phyloP scores from a whole-genome alignment of 164 flowering plant genomes.

The Vitis labrusca region DNA sequence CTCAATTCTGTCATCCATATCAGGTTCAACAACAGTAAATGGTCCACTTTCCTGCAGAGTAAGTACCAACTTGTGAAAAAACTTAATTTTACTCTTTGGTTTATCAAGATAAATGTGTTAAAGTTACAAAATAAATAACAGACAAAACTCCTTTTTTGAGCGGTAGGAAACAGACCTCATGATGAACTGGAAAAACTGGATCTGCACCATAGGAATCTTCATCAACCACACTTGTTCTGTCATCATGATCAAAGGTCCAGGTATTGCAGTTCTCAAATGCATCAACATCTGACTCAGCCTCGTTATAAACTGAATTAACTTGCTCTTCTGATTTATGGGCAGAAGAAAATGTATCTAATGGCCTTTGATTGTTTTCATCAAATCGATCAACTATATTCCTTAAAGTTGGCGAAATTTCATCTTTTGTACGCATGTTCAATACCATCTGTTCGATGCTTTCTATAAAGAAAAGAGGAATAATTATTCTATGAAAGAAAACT shows the following conservation, averaged over 20 bases:
- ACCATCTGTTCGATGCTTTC: conserved; percentile 79
- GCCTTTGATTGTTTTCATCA: conserved; percentile 68
- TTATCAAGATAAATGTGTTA: neutral
- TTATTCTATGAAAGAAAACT: neutral
- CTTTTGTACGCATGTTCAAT: conserved; percentile 37
- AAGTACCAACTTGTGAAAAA: neutral
- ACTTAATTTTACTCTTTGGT: neutral
- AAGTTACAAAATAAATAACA: neutral
- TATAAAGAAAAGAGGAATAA: conserved; percentile 24
- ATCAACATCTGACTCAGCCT: conserved; percentile 26
- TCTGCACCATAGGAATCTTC: conserved; percentile 38
- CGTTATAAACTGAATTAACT: conserved; percentile 24
- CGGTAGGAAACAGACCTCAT: conserved; percentile 39
- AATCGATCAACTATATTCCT: conserved; percentile 55
- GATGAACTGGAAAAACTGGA: conserved; percentile 36
- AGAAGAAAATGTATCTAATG: conserved; percentile 33
- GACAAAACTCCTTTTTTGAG: neutral
- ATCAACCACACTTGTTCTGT: conserved; percentile 47
- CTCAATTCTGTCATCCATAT: conserved; percentile 51
- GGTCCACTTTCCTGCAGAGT: conserved; percentile 54
- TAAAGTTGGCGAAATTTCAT: conserved; percentile 84
- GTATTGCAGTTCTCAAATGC: conserved; percentile 39
- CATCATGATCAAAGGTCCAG: conserved; percentile 56
- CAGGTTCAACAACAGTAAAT: conserved; percentile 34
- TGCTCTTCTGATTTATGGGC: conserved; percentile 28